These are phyloP conservation scores for Nakazawaea populi DNA, from an alignment of 805 yeast genomes.

Conservation along the genomic window DNA sequence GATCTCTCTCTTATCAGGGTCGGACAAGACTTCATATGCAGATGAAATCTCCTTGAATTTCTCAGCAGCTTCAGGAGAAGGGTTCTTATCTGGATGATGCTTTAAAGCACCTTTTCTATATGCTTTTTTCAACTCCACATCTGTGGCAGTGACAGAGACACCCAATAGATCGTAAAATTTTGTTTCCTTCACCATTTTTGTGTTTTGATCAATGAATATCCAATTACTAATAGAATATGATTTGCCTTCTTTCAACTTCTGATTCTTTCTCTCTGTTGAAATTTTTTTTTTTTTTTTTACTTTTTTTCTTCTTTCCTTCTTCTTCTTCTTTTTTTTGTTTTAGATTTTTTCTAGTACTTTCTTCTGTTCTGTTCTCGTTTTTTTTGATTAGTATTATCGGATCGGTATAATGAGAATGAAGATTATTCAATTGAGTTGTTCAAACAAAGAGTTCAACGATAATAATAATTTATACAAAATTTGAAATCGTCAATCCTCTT, in stretches of 20 bases:
- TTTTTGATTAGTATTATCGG: too few species aligned
- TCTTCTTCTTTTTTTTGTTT: neutral
- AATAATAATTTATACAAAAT: too few species aligned
- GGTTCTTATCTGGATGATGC: conserved; percentile 80
- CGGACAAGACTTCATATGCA: conserved; percentile 86
- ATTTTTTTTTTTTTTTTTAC: too few species aligned
- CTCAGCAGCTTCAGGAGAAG: conserved; percentile 88
- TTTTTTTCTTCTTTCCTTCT: too few species aligned
- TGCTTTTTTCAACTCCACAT: conserved; percentile 71
- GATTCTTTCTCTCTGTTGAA: neutral
- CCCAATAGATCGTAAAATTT: conserved; percentile 72
- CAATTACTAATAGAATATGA: too few species aligned
- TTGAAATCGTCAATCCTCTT: too few species aligned
- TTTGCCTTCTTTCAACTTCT: neutral
- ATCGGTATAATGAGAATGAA: too few species aligned
- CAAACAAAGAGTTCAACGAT: too few species aligned
- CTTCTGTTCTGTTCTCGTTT: too few species aligned
- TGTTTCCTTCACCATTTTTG: conserved; percentile 72
- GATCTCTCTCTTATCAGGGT: conserved; percentile 78
- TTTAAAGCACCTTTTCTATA: conserved; percentile 77
- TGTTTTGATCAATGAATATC: neutral
- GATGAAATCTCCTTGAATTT: conserved; percentile 86
- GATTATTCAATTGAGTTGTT: too few species aligned
- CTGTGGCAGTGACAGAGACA: conserved; percentile 63
- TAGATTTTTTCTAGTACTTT: too few species aligned